phyloP scores from a whole-genome alignment of 305 asterid species.

The Fraxinus velutina region DNA sequence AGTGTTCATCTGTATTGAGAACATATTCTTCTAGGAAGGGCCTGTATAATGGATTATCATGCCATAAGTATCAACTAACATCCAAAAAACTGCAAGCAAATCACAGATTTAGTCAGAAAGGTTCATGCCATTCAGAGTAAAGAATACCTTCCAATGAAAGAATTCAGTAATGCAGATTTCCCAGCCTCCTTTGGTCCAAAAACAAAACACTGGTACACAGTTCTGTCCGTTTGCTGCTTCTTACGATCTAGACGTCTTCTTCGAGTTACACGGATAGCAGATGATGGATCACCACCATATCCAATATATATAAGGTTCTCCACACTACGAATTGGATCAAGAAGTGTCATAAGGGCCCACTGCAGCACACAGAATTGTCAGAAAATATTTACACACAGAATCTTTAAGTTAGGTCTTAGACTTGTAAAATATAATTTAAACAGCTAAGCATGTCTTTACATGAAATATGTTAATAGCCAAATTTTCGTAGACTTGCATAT shows the following conservation, averaged over 20 bases:
- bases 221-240: constrained; percentile 81
- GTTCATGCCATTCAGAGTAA: not conserved
- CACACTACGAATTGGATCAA: constrained; percentile 75
- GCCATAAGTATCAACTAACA: constrained; percentile 20
- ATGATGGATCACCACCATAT: constrained; percentile 79
- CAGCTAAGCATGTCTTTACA: not conserved
- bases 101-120: constrained; percentile 5
- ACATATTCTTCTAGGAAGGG: constrained; percentile 67
- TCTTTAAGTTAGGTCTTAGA: constrained; percentile 6
- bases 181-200: constrained; percentile 93
- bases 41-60: constrained; percentile 42
- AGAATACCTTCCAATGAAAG: constrained; percentile 75
- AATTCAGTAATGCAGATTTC: constrained; percentile 71
- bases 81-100: constrained; percentile 13
- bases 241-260: constrained; percentile 88
- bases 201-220: constrained; percentile 86
- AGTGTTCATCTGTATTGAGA: constrained; percentile 53
- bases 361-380: constrained; percentile 33
- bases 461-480: not conserved
- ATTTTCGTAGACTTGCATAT: not conserved
- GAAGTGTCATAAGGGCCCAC: constrained; percentile 97
- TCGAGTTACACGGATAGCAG: constrained; percentile 80
- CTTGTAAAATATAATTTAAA: not conserved
- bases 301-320: constrained; percentile 88
- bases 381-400: constrained; percentile 5